These are phyloP conservation scores for Anthracocystis panici-leucophaei DNA, from an alignment of 1,284 basidiomycete species.

Conservation along the genomic window DNA sequence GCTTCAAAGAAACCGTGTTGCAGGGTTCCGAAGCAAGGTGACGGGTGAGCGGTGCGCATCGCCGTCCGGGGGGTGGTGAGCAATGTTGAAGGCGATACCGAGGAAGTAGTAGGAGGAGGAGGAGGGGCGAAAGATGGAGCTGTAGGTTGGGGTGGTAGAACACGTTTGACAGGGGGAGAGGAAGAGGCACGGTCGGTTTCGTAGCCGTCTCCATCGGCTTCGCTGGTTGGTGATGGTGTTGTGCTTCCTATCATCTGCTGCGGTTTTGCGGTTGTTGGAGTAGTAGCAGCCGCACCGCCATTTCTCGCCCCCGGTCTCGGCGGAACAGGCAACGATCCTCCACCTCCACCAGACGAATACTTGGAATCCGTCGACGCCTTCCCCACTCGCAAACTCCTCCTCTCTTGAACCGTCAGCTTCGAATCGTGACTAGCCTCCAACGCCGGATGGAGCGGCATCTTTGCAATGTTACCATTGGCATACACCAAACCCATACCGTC, in stretches of 20 bases:
- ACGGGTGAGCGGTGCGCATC: too few species aligned
- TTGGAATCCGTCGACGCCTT: conserved; percentile 16
- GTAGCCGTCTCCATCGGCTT: conserved; percentile 20
- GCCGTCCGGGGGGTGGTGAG: too few species aligned
- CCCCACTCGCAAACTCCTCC: not conserved
- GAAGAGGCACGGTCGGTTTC: conserved; percentile 15
- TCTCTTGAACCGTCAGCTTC: conserved; percentile 2
- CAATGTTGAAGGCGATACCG: too few species aligned
- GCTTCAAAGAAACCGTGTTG: too few species aligned
- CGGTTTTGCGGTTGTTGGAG: too few species aligned
- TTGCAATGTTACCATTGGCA: conserved; percentile 45
- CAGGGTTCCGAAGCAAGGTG: too few species aligned
- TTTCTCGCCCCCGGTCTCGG: conserved; percentile 14
- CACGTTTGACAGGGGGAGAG: not conserved
- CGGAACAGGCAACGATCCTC: conserved; percentile 26
- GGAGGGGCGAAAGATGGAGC: not conserved
- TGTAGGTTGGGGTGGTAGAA: not conserved
- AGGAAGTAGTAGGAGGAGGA: too few species aligned
- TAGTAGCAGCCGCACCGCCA: not conserved
- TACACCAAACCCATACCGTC: conserved; percentile 5
- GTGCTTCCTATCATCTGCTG: too few species aligned
- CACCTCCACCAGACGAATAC: not conserved
- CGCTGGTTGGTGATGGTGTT: not conserved
- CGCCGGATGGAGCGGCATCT: conserved; percentile 22
- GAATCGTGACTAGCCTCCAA: conserved; percentile 5